Percentiles rank a stretch among this genome's conserved stretches.
Evolutionary conservation across 2,329 filamentous ascomycete genomes (phyloP).

Genomic region (Epichloe amarillans): DNA sequence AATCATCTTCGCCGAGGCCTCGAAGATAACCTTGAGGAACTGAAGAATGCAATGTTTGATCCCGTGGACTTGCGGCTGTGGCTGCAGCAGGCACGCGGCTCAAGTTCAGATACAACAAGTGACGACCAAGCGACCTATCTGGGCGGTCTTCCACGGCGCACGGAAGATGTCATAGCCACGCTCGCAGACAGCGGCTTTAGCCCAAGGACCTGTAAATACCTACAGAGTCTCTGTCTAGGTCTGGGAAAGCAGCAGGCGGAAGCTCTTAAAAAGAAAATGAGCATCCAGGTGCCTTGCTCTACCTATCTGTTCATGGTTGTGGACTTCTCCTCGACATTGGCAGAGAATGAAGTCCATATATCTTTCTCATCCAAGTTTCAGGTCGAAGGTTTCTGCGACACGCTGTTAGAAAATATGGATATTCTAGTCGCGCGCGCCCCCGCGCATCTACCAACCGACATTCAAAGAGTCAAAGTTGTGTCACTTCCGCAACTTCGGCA

Average conservation of each 20-base stretch:
- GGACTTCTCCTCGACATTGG: slow-evolving; percentile 48
- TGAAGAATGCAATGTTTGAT: slow-evolving; percentile 36
- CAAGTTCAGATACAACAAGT: slow-evolving; percentile 22
- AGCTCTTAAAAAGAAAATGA: slow-evolving; percentile 39
- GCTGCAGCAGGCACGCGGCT: slow-evolving; percentile 29
- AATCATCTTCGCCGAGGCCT: slow-evolving; percentile 37
- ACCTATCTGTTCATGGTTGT: slow-evolving; percentile 53
- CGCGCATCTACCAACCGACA: slow-evolving; percentile 55
- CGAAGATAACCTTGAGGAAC: slow-evolving; percentile 34
- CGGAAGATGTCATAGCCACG: slow-evolving; percentile 38
- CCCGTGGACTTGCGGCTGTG: slow-evolving; percentile 39
- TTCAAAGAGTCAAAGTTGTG: slow-evolving; percentile 53
- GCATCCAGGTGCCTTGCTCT: slow-evolving; percentile 47
- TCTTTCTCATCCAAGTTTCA: slow-evolving; percentile 55
- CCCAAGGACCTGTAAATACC: slow-evolving; percentile 30
- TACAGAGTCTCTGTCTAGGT: slow-evolving; percentile 33
- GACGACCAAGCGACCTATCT: slow-evolving; percentile 28
- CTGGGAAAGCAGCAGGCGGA: slow-evolving; percentile 41
- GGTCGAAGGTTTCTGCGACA: slow-evolving; percentile 37
- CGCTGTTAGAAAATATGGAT: slow-evolving; percentile 41
- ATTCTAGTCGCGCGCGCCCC: slow-evolving; percentile 57
- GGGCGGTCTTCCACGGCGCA: slow-evolving; percentile 35
- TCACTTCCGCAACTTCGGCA: slow-evolving; percentile 47
- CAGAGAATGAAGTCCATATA: slow-evolving; percentile 54
- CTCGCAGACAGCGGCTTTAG: slow-evolving; percentile 50